Evolutionary conservation across 768 basidiomycete genomes (phyloP).

Genomic region (Russula compacta): DNA sequence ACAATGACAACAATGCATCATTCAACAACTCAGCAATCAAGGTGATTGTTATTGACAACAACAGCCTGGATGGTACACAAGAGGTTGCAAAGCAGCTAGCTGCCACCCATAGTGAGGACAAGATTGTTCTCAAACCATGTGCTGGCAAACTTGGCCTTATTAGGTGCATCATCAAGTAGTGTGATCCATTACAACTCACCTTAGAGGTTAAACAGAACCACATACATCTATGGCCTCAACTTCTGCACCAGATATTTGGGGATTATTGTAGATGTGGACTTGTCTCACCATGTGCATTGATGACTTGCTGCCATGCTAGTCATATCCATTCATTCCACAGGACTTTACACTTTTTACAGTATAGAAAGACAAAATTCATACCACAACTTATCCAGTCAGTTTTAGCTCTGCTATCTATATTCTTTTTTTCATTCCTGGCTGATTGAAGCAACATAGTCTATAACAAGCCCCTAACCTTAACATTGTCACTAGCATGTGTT

Average conservation of each 20-base stretch:
- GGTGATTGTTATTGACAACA: constrained; percentile 85
- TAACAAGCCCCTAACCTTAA: constrained; percentile 84
- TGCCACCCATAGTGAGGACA: constrained; percentile 73
- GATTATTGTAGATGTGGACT: constrained; percentile 96
- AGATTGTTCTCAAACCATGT: constrained; percentile 79
- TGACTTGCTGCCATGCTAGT: no score
- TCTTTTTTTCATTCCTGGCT: not conserved
- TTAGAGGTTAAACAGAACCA: constrained; percentile 45
- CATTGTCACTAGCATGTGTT: constrained; percentile 90
- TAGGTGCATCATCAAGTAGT: constrained; percentile 42
- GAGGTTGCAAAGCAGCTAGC: constrained; percentile 77
- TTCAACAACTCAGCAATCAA: no score
- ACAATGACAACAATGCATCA: no score
- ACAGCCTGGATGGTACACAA: constrained; percentile 88
- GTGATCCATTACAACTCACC: not conserved
- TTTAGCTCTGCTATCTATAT: not conserved
- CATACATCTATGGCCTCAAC: constrained; percentile 86
- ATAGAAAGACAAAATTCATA: constrained; percentile 88
- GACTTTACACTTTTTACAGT: not conserved
- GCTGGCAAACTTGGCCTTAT: constrained; percentile 78
- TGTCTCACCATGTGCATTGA: constrained; percentile 78
- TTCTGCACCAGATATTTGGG: constrained; percentile 89
- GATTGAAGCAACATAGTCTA: constrained; percentile 37
- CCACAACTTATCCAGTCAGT: constrained; percentile 79
- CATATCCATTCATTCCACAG: not conserved